Percentiles rank a stretch among this genome's conserved stretches.
Conservation (phyloP, 2,329 filamentous ascomycete species). For the Fusarium longipes region DNA sequence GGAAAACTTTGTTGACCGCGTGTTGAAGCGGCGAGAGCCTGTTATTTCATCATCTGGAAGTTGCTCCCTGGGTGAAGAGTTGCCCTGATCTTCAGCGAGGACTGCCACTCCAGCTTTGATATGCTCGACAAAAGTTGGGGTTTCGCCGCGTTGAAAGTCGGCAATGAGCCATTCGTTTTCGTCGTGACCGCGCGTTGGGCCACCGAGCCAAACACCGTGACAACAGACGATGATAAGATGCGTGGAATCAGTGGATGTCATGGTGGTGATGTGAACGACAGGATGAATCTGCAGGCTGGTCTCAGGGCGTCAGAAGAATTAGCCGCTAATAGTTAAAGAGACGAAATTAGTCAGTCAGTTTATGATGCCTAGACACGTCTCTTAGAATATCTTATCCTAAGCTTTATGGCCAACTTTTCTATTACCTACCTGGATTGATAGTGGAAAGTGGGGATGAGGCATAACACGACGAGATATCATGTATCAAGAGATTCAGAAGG, state of each 20-base stretch:
- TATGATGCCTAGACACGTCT: no score
- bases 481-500: conserved; percentile 30
- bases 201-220: conserved; percentile 80
- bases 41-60: not conserved
- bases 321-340: no score
- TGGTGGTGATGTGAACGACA: conserved; percentile 18
- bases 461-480: not conserved
- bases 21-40: not conserved
- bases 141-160: conserved; percentile 81
- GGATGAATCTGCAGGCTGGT: not conserved
- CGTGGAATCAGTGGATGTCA: conserved; percentile 57
- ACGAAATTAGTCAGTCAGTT: no score
- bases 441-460: not conserved
- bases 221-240: conserved; percentile 85
- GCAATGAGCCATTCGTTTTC: conserved; percentile 79
- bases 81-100: conserved; percentile 57
- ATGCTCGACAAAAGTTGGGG: conserved; percentile 82
- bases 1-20: not conserved
- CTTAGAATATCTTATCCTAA: no score
- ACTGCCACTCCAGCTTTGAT: conserved; percentile 71
- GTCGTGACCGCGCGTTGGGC: conserved; percentile 61
- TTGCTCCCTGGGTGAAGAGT: conserved; percentile 51
- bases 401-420: no score
- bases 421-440: no score
- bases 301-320: no score